Evolutionary conservation across 352 stramenopile species (phyloP), one percentile per base, ranked within the genome.

Genomic region (Pythium plurisporium): DNA sequence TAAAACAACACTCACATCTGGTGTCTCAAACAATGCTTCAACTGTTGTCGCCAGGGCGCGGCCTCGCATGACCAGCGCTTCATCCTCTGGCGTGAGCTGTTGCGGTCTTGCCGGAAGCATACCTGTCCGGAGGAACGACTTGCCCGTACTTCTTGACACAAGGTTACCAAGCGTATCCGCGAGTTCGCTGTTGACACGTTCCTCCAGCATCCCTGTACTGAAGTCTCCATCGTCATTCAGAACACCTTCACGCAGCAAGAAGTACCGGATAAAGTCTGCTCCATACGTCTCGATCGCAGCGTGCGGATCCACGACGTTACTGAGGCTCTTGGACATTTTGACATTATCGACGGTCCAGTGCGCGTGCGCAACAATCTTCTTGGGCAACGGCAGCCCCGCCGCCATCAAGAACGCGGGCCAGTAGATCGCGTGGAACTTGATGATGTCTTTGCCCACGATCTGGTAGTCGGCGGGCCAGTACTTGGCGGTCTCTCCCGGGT

Each of bases 251-350:
- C 86, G 83, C 52, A 96, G 63, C 49, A 97, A 51, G 31, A 91
- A 96, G 60, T 92, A 99, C 27, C 96, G 83, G 43, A 99, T 95
- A 22, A 89, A 90, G 72, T 99, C 96, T 3, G 95, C 76, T 20
- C 91, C 78, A 67, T 98, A 99, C 53, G 79, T 91, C 27, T 87
- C 66, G 10, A 99, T 74, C 31, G 99, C 72, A 9, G 95, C 76
- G 17, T 96, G 68, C 20, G 97, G 97, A 47, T 98, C 89, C 53
- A 99, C 92, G 12, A 99, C 96, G 77, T 99, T 99, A 10, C 97
- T 96, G 1, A 99, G 67, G 42, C 92, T 99, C 73, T 99, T 99
- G 47, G 91, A 98, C 76, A 99, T 99, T 74, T 99, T 99, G 55
- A 98, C 85, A 44, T 95, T 92, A 45, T 98, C 91, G 38, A 98